These are phyloP conservation scores for Neoboletus magnificus DNA, from an alignment of 768 basidiomycete species.

Conservation along the genomic window DNA sequence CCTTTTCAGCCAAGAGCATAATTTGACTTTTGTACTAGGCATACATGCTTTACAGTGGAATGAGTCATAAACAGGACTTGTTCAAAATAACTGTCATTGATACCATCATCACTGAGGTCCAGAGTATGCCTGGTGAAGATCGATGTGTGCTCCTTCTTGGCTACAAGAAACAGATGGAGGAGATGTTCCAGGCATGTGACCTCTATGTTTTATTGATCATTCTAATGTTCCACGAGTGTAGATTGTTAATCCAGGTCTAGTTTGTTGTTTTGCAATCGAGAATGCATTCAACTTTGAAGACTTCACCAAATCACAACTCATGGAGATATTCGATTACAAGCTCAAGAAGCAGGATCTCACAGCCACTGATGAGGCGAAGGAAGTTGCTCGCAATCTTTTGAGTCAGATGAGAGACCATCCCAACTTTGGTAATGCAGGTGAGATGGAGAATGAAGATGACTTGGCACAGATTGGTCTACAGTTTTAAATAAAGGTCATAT, in stretches of 20 bases:
- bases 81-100: conserved; percentile 71
- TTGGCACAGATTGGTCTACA: too few relatives aligned
- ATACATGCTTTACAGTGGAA: conserved; percentile 52
- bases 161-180: conserved; percentile 62
- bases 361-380: conserved; percentile 56
- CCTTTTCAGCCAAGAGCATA: background rate
- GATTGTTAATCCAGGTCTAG: conserved; percentile 69
- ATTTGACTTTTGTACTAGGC: conserved; percentile 3
- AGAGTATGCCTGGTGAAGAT: conserved; percentile 66
- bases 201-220: background rate
- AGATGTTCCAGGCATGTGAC: conserved; percentile 64
- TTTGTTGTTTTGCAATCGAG: conserved; percentile 65
- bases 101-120: conserved; percentile 72
- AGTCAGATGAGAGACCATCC: conserved; percentile 38
- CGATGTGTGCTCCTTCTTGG: conserved; percentile 64
- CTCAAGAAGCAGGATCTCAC: conserved; percentile 53
- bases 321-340: conserved; percentile 51
- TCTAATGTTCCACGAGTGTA: conserved; percentile 19
- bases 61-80: conserved; percentile 37
- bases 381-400: conserved; percentile 51
- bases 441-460: too few relatives aligned
- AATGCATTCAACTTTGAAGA: conserved; percentile 69
- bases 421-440: conserved; percentile 65
- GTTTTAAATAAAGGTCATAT: too few relatives aligned
- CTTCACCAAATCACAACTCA: conserved; percentile 52